Conservation (phyloP, 768 basidiomycete genomes). For the Flagelloscypha sp. region DNA sequence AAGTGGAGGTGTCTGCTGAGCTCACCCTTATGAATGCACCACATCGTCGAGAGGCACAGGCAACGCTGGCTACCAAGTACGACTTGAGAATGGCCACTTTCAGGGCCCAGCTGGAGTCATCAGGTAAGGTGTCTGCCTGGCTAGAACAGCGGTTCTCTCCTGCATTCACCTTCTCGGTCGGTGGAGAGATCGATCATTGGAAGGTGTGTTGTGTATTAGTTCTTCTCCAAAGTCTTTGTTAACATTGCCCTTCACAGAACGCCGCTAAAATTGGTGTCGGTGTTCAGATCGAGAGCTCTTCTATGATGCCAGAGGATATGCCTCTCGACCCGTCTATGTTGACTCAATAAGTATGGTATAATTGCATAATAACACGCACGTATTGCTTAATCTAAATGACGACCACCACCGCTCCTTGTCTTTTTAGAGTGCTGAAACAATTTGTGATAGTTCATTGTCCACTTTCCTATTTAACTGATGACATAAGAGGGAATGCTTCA, state of each 20-base stretch:
- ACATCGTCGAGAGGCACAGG: slow-evolving; percentile 79
- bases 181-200: slow-evolving; percentile 98
- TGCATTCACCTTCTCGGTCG: slow-evolving; percentile 86
- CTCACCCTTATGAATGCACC: slow-evolving; percentile 75
- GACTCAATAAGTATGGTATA: no score
- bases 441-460: no score
- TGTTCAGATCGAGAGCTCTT: slow-evolving; percentile 92
- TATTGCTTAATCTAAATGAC: no score
- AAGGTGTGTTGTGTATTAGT: slow-evolving; percentile 48
- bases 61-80: slow-evolving; percentile 93
- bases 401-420: no score
- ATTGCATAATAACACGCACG: no score
- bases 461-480: no score
- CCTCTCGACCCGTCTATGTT: no score
- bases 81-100: slow-evolving; percentile 92
- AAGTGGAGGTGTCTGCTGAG: slow-evolving; percentile 96
- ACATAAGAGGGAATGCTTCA: no score
- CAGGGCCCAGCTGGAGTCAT: slow-evolving; percentile 89
- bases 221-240: slow-evolving; percentile 3
- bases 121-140: slow-evolving; percentile 89
- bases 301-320: slow-evolving; percentile 80
- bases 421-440: no score
- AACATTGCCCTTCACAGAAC: slow-evolving; percentile 43
- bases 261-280: slow-evolving; percentile 92
- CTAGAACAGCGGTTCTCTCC: slow-evolving; percentile 96